Evolutionary conservation across 164 flowering plant genomes (phyloP), one percentile per base, ranked within the genome.

Genomic region (Brasenia schreberi): DNA sequence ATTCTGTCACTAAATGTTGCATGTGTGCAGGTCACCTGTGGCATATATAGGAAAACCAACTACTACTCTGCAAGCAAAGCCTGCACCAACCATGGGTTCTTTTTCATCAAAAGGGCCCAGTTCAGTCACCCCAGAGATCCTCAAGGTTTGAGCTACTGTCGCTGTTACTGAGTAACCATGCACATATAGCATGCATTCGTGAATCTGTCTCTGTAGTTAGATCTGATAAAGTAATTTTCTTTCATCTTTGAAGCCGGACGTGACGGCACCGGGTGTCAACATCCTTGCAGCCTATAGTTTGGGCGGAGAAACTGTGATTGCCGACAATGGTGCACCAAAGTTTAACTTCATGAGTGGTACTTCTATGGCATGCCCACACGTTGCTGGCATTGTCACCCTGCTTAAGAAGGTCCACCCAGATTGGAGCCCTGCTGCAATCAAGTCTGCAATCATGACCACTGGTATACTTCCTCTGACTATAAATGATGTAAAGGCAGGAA

Each of bases 61-160:
- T 12, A 84, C 90, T 19, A 42, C 65, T 19, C n/a, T 79, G 45
- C 76, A 70, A 45, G 65, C 76, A 12, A 81, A 82, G 53, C 88
- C 90, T 59, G 83, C 90, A 5, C 93, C 93, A 0, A 66, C 79
- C 66, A 85, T 85, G 87, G 90, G 88, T 23, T 77, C 85, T 6
- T 87, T 85, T 67, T 87, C 93, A 11, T 85, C 93, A 0, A 69
- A 61, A 62, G 93, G 93, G 52, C 93, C 93, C 5, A 85, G 77
- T 67, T 61, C 72, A 12, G 61, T 87, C n/a, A 75, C 78, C 0
- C 88, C 90, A 4, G 86, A 80, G 44, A 81, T 87, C 66, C 87
- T 85, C 16, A 60, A 60, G 62, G 62, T 60, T 60, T 16, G 11
- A 44, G n/a, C n/a, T n/a, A n/a, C n/a, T n/a, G n/a, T n/a, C n/a